Base-by-base conservation (phyloP, 768 basidiomycete genomes). In the Agaricus blazei region DNA sequence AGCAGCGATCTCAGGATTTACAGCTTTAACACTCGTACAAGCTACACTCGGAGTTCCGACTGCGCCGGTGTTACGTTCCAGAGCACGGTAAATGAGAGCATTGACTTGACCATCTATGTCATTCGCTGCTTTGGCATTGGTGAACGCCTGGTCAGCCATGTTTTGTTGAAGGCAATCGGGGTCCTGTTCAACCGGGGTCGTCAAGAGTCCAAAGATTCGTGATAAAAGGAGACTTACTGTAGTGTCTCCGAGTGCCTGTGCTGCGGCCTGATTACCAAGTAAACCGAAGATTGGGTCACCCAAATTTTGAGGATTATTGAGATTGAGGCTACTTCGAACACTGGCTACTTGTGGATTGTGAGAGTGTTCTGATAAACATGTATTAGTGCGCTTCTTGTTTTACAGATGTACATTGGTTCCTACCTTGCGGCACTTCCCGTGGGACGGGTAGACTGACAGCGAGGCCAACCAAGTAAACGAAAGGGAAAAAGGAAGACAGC, bases 401-500 rank as follows among this genome's bases (percentile, higher is more conserved):
- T 24, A 36, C 6, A 15, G 12, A 48, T 50, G 27, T 37, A 37
- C 26, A 27, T 56, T 24, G 24, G n/a, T 28, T 9, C 63, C n/a
- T 63, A 82, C 83, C 82, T 74, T 86, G 83, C 24, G 84, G 83
- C 28, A 85, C 84, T 67, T 85, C 83, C 59, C 83, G 80, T 59
- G 74, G 75, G 50, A 79, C 68, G 23, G 81, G 81, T 24, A 72
- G 65, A 44, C 78, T 74, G 9, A 69, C 62, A 28, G 67, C 64
- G 42, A 66, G 61, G 52, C 64, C 61, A 51, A 69, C 67, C 52
- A 77, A 57, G 56, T 60, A 68, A 48, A 72, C 63, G 59, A 78
- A 63, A 38, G 70, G 64, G 38, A 75, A 58, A 12, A 68, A 62
- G 59, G 71, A 72, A 62, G 64, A 64, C 57, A 66, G 70, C 61